Conservation (phyloP, 2,329 filamentous ascomycete species). For the Fusarium sp. region DNA sequence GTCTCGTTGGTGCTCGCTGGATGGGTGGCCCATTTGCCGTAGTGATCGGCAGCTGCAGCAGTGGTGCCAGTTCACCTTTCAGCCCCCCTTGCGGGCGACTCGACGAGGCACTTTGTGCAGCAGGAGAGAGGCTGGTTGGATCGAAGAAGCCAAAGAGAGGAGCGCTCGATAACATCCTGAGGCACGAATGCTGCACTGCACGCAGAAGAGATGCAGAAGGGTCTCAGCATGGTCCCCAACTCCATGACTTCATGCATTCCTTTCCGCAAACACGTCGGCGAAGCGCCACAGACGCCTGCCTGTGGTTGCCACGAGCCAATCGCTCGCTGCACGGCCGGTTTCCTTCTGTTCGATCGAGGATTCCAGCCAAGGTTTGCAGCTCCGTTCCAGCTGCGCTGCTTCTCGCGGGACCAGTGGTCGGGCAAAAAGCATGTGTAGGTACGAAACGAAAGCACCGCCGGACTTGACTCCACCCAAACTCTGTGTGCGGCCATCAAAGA, state of each 20-base stretch:
- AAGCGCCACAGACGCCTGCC: constrained; percentile 39
- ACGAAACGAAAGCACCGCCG: constrained; percentile 18
- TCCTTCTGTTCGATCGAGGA: constrained; percentile 31
- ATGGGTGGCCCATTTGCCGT: constrained; percentile 30
- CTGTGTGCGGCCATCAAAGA: constrained; percentile 26
- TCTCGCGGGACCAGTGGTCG: constrained; percentile 3
- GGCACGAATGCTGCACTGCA: constrained; percentile 18
- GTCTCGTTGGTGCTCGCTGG: constrained; percentile 29
- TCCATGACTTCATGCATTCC: constrained; percentile 53
- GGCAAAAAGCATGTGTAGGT: constrained; percentile 26
- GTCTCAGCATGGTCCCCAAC: constrained; percentile 32
- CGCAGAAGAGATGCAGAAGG: constrained; percentile 23
- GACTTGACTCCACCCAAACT: constrained; percentile 35
- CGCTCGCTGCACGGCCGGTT: constrained; percentile 23
- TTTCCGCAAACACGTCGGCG: constrained; percentile 44
- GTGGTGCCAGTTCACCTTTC: constrained; percentile 46
- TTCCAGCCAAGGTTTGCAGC: constrained; percentile 43
- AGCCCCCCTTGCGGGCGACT: constrained; percentile 24
- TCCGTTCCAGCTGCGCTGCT: constrained; percentile 42
- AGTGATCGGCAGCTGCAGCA: constrained; percentile 46
- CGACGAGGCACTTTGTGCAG: constrained; percentile 42
- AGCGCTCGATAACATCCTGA: constrained; percentile 15
- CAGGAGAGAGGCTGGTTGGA: constrained; percentile 23
- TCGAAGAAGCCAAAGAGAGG: constrained; percentile 11
- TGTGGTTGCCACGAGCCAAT: constrained; percentile 35